Evolutionary conservation across 2,329 filamentous ascomycete species (phyloP).

Genomic region (Phyllosticta capitalensis): DNA sequence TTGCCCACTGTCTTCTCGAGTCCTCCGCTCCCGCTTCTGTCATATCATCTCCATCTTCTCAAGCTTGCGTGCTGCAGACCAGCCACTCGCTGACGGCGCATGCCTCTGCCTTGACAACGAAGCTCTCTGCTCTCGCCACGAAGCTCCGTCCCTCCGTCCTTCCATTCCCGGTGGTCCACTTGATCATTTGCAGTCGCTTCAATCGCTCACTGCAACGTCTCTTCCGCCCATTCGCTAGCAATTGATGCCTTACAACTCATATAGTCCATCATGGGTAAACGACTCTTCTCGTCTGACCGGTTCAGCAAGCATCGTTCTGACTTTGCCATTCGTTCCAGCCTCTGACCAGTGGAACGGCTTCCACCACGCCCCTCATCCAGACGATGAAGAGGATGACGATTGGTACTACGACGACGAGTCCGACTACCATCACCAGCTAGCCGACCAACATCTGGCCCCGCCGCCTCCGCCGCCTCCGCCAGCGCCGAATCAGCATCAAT

Average conservation of each 20-base stretch:
- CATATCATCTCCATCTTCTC: no score
- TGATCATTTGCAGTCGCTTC: background rate
- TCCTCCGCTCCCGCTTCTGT: no score
- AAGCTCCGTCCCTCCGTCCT: background rate
- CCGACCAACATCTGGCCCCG: background rate
- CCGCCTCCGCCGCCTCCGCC: background rate
- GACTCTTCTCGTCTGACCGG: background rate
- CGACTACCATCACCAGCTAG: background rate
- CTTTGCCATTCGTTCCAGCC: background rate
- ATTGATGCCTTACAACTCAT: background rate
- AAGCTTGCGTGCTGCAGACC: no score
- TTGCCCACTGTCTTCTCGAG: no score
- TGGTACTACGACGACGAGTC: background rate
- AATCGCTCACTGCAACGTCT: background rate
- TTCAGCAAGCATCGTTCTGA: background rate
- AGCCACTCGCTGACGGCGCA: background rate
- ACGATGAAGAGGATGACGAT: slow-evolving; percentile 1
- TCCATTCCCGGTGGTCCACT: background rate
- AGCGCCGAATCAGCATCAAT: background rate
- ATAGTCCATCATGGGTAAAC: background rate
- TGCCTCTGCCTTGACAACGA: background rate
- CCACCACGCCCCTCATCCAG: background rate
- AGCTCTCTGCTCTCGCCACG: background rate
- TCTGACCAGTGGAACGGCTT: background rate
- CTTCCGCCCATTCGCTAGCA: background rate